Base-by-base conservation (phyloP, 108 stramenopile species). In the Ochromonas danica region DNA sequence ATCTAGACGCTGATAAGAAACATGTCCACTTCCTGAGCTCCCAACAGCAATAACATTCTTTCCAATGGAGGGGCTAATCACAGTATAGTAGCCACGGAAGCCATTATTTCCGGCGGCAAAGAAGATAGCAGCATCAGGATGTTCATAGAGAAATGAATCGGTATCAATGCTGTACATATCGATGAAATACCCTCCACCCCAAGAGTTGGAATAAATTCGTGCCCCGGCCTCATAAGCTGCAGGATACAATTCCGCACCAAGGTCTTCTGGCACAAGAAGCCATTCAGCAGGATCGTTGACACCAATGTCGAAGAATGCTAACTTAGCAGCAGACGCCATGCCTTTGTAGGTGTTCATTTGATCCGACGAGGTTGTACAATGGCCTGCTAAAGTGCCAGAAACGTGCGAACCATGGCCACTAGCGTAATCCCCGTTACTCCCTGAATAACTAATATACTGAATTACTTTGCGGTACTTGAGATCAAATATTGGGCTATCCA, bases 31-130 rank as follows among this genome's bases (percentile, higher is more conserved):
- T 42, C 80, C 40, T 25, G 81, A 63, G 0, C 81, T 78, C 35
- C 84, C 85, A n/a, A 84, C 85, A 1, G 85, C 74, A 28, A 93
- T 62, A 1, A 82, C 70, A 77, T 91, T 93, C 77, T 93, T 93
- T 28, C 84, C 88, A 27, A 85, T 77, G 1, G 90, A 89, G 0
- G 92, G 91, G 39, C 86, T 84, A 39, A 85, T 83, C 28, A 91
- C 81, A 0, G 89, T 88, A 39, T 77, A 70, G 42, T 40, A 61
- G 31, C 83, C 89, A 31, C 63, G 75, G 35, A 43, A 77, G 0
- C 91, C 92, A 0, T 84, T 77, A 82, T 93, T 93, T n/a, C 92
- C 92, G 0, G 89, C 90, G 2, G 90, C 88, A 36, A 88, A 87
- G 0, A 93, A 81, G n/a, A 91, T 72, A 6, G 91, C 67, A n/a